phyloP scores from a whole-genome alignment of 2,329 filamentous ascomycete genomes.

The Amylocarpus encephaloides region DNA sequence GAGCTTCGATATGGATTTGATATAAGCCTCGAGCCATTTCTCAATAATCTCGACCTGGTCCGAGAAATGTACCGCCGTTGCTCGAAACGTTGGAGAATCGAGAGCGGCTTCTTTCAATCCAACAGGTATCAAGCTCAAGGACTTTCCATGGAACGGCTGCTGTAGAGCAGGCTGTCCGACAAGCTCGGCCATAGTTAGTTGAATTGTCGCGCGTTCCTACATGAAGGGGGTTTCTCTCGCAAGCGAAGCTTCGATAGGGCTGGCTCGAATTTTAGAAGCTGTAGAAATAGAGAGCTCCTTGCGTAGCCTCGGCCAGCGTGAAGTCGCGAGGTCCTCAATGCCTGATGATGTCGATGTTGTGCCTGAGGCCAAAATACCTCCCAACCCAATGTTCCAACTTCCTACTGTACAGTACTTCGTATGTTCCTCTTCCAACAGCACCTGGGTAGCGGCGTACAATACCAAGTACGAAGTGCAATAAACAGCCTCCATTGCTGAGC shows the following conservation, averaged over 20 bases:
- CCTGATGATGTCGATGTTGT: neutral
- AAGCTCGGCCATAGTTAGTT: slow-evolving; percentile 19
- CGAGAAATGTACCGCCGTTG: slow-evolving; percentile 75
- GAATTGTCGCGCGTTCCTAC: neutral
- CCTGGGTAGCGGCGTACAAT: too few species aligned
- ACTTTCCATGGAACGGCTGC: slow-evolving; percentile 19
- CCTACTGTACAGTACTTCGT: too few species aligned
- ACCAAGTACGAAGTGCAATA: too few species aligned
- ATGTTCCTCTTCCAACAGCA: too few species aligned
- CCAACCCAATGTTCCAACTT: too few species aligned
- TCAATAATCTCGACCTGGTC: slow-evolving; percentile 91
- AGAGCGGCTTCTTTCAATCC: slow-evolving; percentile 89
- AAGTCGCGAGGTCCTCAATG: neutral
- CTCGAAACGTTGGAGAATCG: slow-evolving; percentile 93
- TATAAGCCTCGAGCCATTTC: slow-evolving; percentile 77
- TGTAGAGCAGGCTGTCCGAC: slow-evolving; percentile 13
- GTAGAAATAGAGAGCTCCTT: too few species aligned
- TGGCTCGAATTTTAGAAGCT: neutral
- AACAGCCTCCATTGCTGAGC: too few species aligned
- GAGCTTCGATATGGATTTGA: slow-evolving; percentile 56
- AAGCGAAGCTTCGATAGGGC: neutral
- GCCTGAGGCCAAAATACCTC: too few species aligned
- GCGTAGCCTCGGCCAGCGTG: neutral
- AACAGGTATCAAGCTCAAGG: slow-evolving; percentile 51
- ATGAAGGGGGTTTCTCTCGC: neutral